Percentiles rank a stretch among this genome's conserved stretches.
Evolutionary conservation across 495 filamentous ascomycete genomes (phyloP).

Genomic region (Talaromyces trachyspermus): DNA sequence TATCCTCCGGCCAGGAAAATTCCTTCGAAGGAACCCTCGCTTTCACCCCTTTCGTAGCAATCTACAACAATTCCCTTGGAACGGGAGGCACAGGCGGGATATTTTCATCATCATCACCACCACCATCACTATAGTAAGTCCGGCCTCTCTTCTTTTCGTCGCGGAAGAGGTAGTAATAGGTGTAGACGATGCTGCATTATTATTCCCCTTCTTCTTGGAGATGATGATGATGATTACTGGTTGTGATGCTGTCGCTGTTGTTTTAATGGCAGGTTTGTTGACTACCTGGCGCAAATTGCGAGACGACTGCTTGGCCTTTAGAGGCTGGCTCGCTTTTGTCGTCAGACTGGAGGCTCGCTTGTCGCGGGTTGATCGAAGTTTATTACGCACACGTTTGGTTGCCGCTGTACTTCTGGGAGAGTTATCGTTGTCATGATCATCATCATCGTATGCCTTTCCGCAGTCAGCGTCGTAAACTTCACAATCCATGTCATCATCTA

Average conservation of each 20-base stretch:
- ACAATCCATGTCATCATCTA: slow-evolving; percentile 7
- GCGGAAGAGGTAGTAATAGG: slow-evolving; percentile 9
- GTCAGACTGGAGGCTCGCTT: slow-evolving; percentile 2
- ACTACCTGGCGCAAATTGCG: slow-evolving; percentile 16
- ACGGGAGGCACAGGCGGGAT: slow-evolving; percentile 41
- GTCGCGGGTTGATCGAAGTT: slow-evolving; percentile 6
- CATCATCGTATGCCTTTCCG: not conserved
- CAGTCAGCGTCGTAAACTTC: slow-evolving; percentile 4
- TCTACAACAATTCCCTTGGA: slow-evolving; percentile 27
- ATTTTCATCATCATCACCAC: slow-evolving; percentile 18
- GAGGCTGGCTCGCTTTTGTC: slow-evolving; percentile 4
- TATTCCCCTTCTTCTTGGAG: slow-evolving; percentile 7
- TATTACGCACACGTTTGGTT: not conserved
- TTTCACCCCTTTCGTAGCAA: not conserved
- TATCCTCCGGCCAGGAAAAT: slow-evolving; percentile 41
- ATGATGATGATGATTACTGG: too few species aligned
- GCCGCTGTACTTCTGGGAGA: not conserved
- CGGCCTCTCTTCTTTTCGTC: slow-evolving; percentile 13
- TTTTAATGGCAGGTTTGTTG: slow-evolving; percentile 10
- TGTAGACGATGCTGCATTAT: not conserved
- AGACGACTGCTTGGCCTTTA: slow-evolving; percentile 18
- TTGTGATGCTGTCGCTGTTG: slow-evolving; percentile 8
- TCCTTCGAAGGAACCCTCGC: slow-evolving; percentile 13
- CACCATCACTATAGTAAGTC: slow-evolving; percentile 3
- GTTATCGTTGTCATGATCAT: slow-evolving; percentile 14